Base-by-base conservation (phyloP, 2,329 filamentous ascomycete species). In the Pseudocercospora vitis region DNA sequence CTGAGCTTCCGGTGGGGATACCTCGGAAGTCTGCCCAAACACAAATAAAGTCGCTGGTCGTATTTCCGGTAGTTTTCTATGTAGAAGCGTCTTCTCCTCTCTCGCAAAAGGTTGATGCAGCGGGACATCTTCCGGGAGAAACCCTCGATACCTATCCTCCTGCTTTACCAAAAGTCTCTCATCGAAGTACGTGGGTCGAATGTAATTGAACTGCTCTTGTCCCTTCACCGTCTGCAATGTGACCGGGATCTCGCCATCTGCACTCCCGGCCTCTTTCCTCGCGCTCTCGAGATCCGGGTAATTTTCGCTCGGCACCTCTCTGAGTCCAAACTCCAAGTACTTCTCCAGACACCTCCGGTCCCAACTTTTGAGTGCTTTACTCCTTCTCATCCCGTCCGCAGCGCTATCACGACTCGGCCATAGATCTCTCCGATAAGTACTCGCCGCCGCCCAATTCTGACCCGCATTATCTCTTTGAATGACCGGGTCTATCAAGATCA, bases 401-500 rank as follows among this genome's bases (percentile, higher is more conserved):
- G 92, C 91, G 1, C 76, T 85, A 35, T 77, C 74, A 6, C 86
- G 81, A 0, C 87, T 89, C 0, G 89, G 87, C 92, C 92, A 97
- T 53, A 81, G 65, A 61, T 96, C 91, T 26, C 89, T 84, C 11
- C 92, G 84, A 60, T 79, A 78, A 11, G 86, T 81, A 35, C 89
- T 94, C 23, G 83, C 76, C 28, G 52, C 46, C 33, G 39, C 48
- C n/a, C 52, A 59, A 58, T 66, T 71, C 65, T 68, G 19, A 54
- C 68, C 65, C 70, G 63, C 63, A 76, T 74, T 70, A 74, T 72
- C 65, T 5, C 67, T 65, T 45, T 82, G 79, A 62, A 95, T 86
- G 58, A 92, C 87, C 0, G 91, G 90, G 68, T 96, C 91, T n/a
- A 96, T 74, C 23, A 95, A 79, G 33, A 95, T 76, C 5, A 95